A percentile compares a stretch with the other conserved stretches of the same genome.
Evolutionary conservation across 495 filamentous ascomycete species (phyloP).

Genomic region (Pyrenula aspistea): DNA sequence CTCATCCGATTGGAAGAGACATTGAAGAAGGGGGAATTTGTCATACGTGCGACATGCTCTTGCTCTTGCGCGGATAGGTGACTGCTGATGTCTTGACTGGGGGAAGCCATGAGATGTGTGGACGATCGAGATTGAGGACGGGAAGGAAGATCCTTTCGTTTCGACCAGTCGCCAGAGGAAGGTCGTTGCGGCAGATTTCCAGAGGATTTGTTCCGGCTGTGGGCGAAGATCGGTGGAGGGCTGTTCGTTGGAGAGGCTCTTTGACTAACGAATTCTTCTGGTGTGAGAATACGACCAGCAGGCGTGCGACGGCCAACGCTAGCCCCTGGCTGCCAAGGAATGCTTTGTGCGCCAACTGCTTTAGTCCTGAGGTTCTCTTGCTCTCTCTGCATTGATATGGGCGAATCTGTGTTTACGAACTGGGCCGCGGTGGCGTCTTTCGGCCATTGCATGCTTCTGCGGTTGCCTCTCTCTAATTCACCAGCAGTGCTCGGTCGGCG

Average conservation of each 20-base stretch:
- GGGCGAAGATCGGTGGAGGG: constrained; percentile 31
- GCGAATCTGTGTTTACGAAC: constrained; percentile 6
- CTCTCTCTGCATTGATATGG: constrained; percentile 10
- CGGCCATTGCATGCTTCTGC: too few species aligned
- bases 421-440: too few species aligned
- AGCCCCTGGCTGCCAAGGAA: constrained; percentile 71
- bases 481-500: constrained; percentile 9
- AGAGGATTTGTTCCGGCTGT: constrained; percentile 24
- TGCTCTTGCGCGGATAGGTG: constrained; percentile 87
- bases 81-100: constrained; percentile 37
- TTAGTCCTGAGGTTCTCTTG: constrained; percentile 17
- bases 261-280: constrained; percentile 85
- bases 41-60: constrained; percentile 81
- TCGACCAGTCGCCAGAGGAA: constrained; percentile 44
- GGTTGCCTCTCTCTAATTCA: not conserved
- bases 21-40: constrained; percentile 69
- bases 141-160: constrained; percentile 24
- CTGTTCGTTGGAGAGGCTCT: constrained; percentile 41
- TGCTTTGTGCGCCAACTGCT: constrained; percentile 38
- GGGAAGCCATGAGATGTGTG: constrained; percentile 25
- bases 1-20: constrained; percentile 43
- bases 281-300: constrained; percentile 29
- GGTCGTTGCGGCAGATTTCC: constrained; percentile 20
- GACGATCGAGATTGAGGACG: constrained; percentile 41
- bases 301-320: constrained; percentile 30